Base-by-base conservation (phyloP, 2,329 filamentous ascomycete species). In the Cadophora sp. region DNA sequence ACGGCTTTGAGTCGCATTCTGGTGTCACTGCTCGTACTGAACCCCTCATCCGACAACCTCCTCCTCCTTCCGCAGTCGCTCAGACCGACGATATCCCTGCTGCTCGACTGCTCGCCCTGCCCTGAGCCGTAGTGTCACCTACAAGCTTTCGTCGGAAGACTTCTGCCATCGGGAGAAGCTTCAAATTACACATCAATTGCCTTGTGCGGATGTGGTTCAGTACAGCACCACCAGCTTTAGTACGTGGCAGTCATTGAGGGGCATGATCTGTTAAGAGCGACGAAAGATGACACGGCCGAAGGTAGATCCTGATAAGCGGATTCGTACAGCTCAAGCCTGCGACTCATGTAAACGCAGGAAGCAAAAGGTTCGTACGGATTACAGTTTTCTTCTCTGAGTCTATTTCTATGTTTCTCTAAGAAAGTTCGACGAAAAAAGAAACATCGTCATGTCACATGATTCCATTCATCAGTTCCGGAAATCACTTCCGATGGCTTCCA, bases 281-380 rank as follows among this genome's bases (percentile, higher is more conserved):
- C 58, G 2, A 43, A 58, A 68, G 27, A 73, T 73, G 70, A 71
- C 71, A 53, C 71, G 68, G 33, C 68, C 68, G 18, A 72, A 71
- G 48, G 71, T 73, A 62, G 72, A 73, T 55, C 70, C 73, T 14
- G 72, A 72, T 41, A 74, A 74, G 33, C 68, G 73, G 27, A 71
- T 71, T 58, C 65, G 73, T 22, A 72, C 66, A 30, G 67, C 72
- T 30, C 72, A 72, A 18, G 73, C 73, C 13, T 75, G 73, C 63
- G 70, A 74, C 43, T 66, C 66, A 27, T 75, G 73, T 58, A 75
- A 75, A 59, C 63, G 69, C 39, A 69, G 71, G 51, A 75, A 75
- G 62, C 71, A 73, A 60, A 73, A 75, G 68, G 72, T 74, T 62
- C 65, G 72, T 67, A 13, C 36, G 18, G 27, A 13, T 58, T 39